Percentiles rank a stretch among this genome's conserved stretches.
Conservation (phyloP, 371 early-diverging fungal genomes). For the Mycotypha africana region DNA sequence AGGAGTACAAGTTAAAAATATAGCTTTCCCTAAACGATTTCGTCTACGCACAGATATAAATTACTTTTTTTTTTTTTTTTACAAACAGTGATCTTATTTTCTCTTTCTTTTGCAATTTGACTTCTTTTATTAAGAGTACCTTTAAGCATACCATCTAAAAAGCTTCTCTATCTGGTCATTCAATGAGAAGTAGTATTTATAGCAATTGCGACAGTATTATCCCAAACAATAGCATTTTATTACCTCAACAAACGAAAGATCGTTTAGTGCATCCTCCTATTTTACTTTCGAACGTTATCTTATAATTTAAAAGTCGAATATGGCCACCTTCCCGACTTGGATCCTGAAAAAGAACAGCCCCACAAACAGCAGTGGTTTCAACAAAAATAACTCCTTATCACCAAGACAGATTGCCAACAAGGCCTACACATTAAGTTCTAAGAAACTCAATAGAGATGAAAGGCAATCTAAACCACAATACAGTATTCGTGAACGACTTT, state of each 20-base stretch:
- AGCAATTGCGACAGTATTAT: conserved; percentile 16
- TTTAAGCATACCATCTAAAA: background rate
- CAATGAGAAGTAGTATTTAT: conserved; percentile 20
- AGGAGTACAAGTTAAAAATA: too few relatives aligned
- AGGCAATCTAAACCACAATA: conserved; percentile 29
- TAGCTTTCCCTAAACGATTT: too few relatives aligned
- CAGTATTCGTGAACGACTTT: conserved; percentile 29
- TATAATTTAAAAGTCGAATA: conserved; percentile 1
- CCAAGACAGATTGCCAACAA: conserved; percentile 39
- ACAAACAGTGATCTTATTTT: background rate
- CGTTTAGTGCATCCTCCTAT: conserved; percentile 27
- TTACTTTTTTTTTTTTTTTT: too few relatives aligned
- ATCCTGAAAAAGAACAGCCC: conserved; percentile 19
- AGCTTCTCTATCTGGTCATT: conserved; percentile 13
- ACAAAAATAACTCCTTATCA: conserved; percentile 19
- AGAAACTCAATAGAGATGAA: conserved; percentile 36
- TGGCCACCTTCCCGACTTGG: conserved; percentile 18
- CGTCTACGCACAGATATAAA: too few relatives aligned
- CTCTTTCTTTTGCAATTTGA: background rate
- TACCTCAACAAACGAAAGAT: conserved; percentile 15
- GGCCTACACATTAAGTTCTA: conserved; percentile 26
- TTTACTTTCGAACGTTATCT: conserved; percentile 11
- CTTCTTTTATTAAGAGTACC: background rate
- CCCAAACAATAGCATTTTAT: too few relatives aligned
- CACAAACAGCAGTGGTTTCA: background rate